Base-by-base conservation (phyloP, 2,329 filamentous ascomycete genomes). In the Paraconiothyrium brasiliense region DNA sequence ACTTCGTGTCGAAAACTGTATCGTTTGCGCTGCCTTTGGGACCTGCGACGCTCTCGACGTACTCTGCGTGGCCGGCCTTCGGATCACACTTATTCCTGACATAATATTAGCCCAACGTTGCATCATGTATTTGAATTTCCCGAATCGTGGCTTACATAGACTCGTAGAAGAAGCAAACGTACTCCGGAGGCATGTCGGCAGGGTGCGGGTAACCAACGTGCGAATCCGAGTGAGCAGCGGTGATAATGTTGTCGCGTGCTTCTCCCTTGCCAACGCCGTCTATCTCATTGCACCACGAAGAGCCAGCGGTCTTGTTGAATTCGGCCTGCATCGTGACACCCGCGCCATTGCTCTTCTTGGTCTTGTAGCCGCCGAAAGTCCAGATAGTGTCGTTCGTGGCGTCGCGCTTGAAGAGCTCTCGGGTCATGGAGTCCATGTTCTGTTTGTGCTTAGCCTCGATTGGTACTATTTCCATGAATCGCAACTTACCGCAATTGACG, bases 81-180 rank as follows among this genome's bases (percentile, higher is more conserved):
- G 52, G 52, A 11, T 55, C 52, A 37, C 39, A 55, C 7, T 32
- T 55, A 3, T 14, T 14, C 9, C 52, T 55, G 44, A 8, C 0
- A 13, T 22, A 2, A 1, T 1, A 22, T 55, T n/a, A 55, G 52
- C n/a, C 27, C 4, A 39, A 22, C 32, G 2, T 24, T 13, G 20
- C 20, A 20, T 16, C 4, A 22, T 3, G 20, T n/a, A 16, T 3
- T 1, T 13, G 3, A 3, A 30, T 2, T 16, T 20, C 1, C 1
- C 3, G 14, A 6, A 2, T 11, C 13, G 10, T 13, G 10, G 34
- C 52, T 55, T 46, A 55, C 52, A n/a, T 44, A 9, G 52, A 55
- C 39, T 44, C 39, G 30, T 55, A 55, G 37, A 55, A 55, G n/a
- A 55, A 55, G 39, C 52, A 55, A 14, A 55, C 52, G 10, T 55